Percentiles rank a stretch among this genome's conserved stretches.
Conservation (phyloP, 768 basidiomycete genomes). For the Boletus speciosus region DNA sequence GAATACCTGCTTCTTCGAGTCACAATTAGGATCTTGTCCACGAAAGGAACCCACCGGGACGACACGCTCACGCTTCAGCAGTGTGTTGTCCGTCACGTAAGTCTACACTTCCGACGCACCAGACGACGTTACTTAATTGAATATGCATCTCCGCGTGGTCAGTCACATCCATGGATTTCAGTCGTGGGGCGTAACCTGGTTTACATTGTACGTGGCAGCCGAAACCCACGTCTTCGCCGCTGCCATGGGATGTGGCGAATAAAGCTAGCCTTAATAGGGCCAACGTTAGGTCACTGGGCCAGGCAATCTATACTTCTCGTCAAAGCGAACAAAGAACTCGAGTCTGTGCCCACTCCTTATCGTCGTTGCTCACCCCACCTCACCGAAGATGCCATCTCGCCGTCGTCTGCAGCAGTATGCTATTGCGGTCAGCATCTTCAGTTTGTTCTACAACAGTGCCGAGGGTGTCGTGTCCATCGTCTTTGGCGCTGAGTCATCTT, state of each 20-base stretch:
- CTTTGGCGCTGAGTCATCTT: slow-evolving; percentile 44
- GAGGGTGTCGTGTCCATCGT: slow-evolving; percentile 44
- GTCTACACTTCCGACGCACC: no score
- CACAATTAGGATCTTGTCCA: not conserved
- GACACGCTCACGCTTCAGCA: not conserved
- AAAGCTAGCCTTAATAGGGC: not conserved
- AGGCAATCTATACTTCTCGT: not conserved
- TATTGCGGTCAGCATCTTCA: slow-evolving; percentile 40
- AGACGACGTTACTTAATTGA: not conserved
- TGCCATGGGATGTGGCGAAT: not conserved
- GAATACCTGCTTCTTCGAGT: not conserved
- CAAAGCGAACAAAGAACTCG: not conserved
- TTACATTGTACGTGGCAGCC: not conserved
- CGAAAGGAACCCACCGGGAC: not conserved
- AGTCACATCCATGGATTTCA: no score
- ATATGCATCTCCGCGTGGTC: not conserved
- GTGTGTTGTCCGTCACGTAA: not conserved
- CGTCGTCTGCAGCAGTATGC: slow-evolving; percentile 34
- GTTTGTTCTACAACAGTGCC: slow-evolving; percentile 37
- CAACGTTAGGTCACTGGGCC: not conserved
- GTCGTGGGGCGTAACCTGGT: not conserved
- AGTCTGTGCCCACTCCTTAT: not conserved
- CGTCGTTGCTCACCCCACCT: not conserved
- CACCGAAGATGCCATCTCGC: slow-evolving; percentile 16
- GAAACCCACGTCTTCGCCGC: not conserved